Base-by-base conservation (phyloP, 2,329 filamentous ascomycete species). In the Alternaria metachromatica region DNA sequence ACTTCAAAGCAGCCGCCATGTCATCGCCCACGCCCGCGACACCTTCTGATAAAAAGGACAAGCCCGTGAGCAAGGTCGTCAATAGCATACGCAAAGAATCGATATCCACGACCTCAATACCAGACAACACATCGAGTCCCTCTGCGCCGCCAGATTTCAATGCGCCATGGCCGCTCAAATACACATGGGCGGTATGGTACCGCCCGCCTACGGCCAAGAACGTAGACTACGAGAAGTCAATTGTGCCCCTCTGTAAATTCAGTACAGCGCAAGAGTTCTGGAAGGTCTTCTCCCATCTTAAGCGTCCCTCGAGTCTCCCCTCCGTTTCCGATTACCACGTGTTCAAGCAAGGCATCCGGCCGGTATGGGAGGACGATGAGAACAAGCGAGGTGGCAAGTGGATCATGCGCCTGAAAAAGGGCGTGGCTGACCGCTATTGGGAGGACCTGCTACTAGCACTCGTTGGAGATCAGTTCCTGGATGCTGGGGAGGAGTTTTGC, bases 311-410 rank as follows among this genome's bases (percentile, higher is more conserved):
- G 37, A 84, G 87, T 33, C 85, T 99, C 62, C 95, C 95, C 7
- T 90, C 95, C 5, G 95, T 98, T 28, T 97, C 94, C 23, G 96
- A 99, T 82, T 99, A 97, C 78, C 96, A 99, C 80, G 90, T 99
- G 64, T 99, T 99, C 85, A 97, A 96, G 82, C 94, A 96, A 77
- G 95, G 94, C 58, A 94, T 99, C 65, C 90, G 96, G 64, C 96
- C 96, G 21, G 96, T 99, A 72, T 99, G 96, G 96, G 96, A 99
- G 81, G 96, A 99, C 73, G 94, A 97, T 50, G 93, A 96, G 79
- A 99, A 99, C 83, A 96, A 93, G 81, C 91, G 90, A 71, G 96
- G 96, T 58, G 96, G 96, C 55, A 99, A 99, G 83, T 99, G 95
- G 95, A 94, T 97, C 69, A 90, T 99, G 79, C 88, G 95, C 70